phyloP scores from a whole-genome alignment of 2,329 filamentous ascomycete genomes.

The Fusarium albidum region DNA sequence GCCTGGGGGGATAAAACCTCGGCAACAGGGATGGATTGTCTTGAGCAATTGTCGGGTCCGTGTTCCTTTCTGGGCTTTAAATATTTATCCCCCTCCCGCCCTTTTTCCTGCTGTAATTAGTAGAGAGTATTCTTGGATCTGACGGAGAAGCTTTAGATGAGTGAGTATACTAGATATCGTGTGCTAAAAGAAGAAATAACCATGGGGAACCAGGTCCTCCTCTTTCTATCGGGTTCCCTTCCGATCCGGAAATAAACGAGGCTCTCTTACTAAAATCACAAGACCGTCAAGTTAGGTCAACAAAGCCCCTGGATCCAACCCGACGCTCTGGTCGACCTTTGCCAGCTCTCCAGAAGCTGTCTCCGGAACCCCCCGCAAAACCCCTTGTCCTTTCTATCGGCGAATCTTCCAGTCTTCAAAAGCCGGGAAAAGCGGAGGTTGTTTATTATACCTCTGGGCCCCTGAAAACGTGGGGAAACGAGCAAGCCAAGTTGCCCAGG shows the following conservation, averaged over 20 bases:
- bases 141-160: no score
- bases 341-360: no score
- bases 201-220: no score
- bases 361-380: neutral
- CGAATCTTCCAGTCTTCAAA: neutral
- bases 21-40: neutral
- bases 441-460: neutral
- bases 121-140: no score
- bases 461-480: constrained; percentile 2
- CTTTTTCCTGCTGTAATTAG: no score
- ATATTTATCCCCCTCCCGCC: neutral
- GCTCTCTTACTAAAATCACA: constrained; percentile 3
- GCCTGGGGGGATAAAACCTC: neutral
- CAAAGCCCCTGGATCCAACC: neutral
- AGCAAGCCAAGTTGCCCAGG: neutral
- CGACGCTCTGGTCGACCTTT: no score
- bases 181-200: no score
- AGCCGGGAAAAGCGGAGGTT: neutral
- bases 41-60: neutral
- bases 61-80: neutral
- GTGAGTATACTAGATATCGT: no score
- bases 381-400: neutral
- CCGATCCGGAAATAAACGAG: neutral
- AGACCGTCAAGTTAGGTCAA: neutral
- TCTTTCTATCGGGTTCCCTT: no score